Conservation (phyloP, 225 moss, liverwort and hornwort species). For the Anthoceros angustus region DNA sequence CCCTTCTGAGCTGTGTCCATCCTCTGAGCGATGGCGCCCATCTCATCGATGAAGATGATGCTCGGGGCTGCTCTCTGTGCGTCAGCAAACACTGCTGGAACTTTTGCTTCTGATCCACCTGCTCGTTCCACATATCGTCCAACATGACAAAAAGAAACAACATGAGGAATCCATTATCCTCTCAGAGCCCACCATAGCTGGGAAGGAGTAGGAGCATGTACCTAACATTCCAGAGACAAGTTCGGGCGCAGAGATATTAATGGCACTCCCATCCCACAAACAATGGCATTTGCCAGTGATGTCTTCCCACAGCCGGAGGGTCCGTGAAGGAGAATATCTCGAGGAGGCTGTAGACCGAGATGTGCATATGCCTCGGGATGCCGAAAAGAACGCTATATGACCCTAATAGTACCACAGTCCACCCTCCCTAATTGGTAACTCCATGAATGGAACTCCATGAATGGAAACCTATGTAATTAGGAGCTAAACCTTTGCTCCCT, state of each 20-base stretch:
- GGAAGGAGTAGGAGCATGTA: slow-evolving; percentile 11
- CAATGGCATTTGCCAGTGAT: slow-evolving; percentile 92
- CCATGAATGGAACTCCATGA: too few species aligned
- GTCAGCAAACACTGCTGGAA: slow-evolving; percentile 82
- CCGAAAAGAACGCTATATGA: slow-evolving; percentile 63
- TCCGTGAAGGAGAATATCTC: slow-evolving; percentile 76
- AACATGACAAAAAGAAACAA: too few species aligned
- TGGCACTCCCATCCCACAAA: slow-evolving; percentile 69
- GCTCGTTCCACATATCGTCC: slow-evolving; percentile 5
- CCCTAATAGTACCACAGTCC: slow-evolving; percentile 57
- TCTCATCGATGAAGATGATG: slow-evolving; percentile 90
- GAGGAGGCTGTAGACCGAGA: slow-evolving; percentile 50
- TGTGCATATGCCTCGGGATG: slow-evolving; percentile 40
- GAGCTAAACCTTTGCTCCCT: too few species aligned
- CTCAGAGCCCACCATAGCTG: too few species aligned
- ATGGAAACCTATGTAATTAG: too few species aligned
- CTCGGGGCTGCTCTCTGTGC: slow-evolving; percentile 77
- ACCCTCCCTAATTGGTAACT: too few species aligned
- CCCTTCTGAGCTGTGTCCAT: slow-evolving; percentile 96
- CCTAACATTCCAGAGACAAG: slow-evolving; percentile 99
- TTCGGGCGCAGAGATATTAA: slow-evolving; percentile 92
- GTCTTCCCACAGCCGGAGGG: slow-evolving; percentile 98
- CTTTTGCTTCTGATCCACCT: slow-evolving; percentile 98
- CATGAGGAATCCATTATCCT: too few species aligned
- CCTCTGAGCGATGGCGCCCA: slow-evolving; percentile 89